These are phyloP conservation scores for Myxozyma sirexii DNA, from an alignment of 805 yeast genomes.

Conservation along the genomic window DNA sequence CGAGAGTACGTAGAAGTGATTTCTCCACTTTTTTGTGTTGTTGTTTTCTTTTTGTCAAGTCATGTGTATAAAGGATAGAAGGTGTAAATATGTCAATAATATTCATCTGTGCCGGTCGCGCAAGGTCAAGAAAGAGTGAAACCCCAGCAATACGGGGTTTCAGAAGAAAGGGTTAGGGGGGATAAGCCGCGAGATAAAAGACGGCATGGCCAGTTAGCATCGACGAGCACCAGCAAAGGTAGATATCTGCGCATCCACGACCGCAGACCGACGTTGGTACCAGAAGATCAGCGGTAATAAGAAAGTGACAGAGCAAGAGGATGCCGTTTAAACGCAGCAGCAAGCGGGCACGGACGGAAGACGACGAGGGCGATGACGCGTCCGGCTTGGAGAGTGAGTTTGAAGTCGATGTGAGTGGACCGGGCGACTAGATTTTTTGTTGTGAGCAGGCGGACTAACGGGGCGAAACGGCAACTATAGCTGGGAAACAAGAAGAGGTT, in stretches of 20 bases:
- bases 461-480: constrained; percentile 36
- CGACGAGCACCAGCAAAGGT: too few relatives aligned
- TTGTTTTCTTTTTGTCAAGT: too few relatives aligned
- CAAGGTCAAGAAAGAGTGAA: too few relatives aligned
- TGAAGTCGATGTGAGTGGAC: constrained; percentile 13
- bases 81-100: not conserved
- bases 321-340: not conserved
- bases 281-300: too few relatives aligned
- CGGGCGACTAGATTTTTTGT: too few relatives aligned
- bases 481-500: constrained; percentile 67
- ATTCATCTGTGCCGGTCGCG: too few relatives aligned
- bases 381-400: not conserved
- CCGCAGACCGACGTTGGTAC: too few relatives aligned
- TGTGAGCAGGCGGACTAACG: not conserved
- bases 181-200: too few relatives aligned
- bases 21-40: not conserved
- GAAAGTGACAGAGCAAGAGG: not conserved
- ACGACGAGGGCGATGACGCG: not conserved
- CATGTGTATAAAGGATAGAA: not conserved
- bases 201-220: too few relatives aligned
- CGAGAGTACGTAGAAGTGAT: constrained; percentile 1
- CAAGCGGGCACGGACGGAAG: not conserved
- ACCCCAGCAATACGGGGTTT: too few relatives aligned
- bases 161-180: too few relatives aligned
- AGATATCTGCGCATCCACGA: too few relatives aligned